Base-by-base conservation (phyloP, 495 filamentous ascomycete species). In the Neurospora sublineolata region DNA sequence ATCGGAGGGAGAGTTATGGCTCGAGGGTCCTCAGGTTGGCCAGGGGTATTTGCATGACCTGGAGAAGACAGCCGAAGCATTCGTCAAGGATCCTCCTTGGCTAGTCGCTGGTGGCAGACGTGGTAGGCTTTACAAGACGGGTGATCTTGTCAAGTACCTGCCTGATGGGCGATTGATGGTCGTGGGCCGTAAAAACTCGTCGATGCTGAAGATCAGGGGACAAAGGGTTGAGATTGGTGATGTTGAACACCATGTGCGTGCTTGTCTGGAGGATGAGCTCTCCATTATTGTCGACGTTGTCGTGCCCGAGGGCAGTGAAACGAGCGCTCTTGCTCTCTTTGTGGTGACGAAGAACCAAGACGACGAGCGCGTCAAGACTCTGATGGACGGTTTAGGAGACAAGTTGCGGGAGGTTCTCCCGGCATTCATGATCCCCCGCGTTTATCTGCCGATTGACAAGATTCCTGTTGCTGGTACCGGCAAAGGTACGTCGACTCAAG, bases 1-100 rank as follows among this genome's bases (percentile, higher is more conserved):
- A 16, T 87, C 85, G 9, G 81, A 92, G 44, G 93, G 93, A 9
- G 93, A 96, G 77, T 84, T 96, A n/a, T 90, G 90, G 75, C 83
- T 94, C n/a, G 89, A 89, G 38, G 91, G 92, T 0, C 79, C 83
- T 0, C 67, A 74, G 1, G 72, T 85, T 1, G 76, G 73, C 11
- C 23, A 87, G 72, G 91, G 92, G 3, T 94, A 94, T 73, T 83
- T 93, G 67, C 93, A 94, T 71, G 84, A 91, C 11, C 82, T 86
- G 4, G 87, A 92, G 69, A 80, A 89, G 40, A 90, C 88, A 1
- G 72, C 73, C 4, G 82, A 87, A 71, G 78, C 79, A 39, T 90
- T 90, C 68, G 73, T 87, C 3, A 40, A 72, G 5, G 72, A 68
- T 33, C 75, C 75, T 9, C 70, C 23, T 12, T 75, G 72, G 74